These are phyloP conservation scores for Saccharomycopsis synnaedendra DNA, from an alignment of 805 yeast species.

Conservation along the genomic window DNA sequence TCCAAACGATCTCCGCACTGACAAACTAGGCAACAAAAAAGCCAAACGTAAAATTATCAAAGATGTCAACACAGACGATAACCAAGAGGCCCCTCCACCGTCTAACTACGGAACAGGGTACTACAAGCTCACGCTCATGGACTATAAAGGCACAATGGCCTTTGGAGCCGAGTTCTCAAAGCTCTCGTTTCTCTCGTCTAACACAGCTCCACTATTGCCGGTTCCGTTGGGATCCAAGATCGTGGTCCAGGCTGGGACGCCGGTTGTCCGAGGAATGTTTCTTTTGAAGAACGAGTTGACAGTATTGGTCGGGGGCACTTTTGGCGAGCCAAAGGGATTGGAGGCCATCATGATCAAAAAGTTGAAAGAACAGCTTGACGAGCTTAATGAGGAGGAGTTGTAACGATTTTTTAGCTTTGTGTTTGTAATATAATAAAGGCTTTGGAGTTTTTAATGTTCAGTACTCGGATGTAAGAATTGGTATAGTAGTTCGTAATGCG, in stretches of 20 bases:
- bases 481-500: no score
- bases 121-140: slow-evolving; percentile 50
- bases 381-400: background rate
- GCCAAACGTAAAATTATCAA: slow-evolving; percentile 15
- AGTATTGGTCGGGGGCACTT: slow-evolving; percentile 19
- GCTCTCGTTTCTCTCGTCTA: slow-evolving; percentile 19
- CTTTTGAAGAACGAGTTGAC: slow-evolving; percentile 21
- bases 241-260: slow-evolving; percentile 28
- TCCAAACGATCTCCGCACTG: slow-evolving; percentile 47
- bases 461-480: no score
- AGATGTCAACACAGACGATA: slow-evolving; percentile 15
- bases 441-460: no score
- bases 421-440: no score
- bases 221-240: slow-evolving; percentile 37
- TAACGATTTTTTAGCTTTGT: background rate
- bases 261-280: slow-evolving; percentile 35
- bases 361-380: background rate
- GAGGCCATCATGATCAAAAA: background rate
- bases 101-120: slow-evolving; percentile 19
- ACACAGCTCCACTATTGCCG: slow-evolving; percentile 25
- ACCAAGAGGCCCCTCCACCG: background rate
- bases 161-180: slow-evolving; percentile 50
- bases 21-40: slow-evolving; percentile 29
- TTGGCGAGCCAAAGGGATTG: background rate
- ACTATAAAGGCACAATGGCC: slow-evolving; percentile 34